These are phyloP conservation scores for Fusarium oxysporum DNA, from an alignment of 2,329 filamentous ascomycete species.

Conservation along the genomic window DNA sequence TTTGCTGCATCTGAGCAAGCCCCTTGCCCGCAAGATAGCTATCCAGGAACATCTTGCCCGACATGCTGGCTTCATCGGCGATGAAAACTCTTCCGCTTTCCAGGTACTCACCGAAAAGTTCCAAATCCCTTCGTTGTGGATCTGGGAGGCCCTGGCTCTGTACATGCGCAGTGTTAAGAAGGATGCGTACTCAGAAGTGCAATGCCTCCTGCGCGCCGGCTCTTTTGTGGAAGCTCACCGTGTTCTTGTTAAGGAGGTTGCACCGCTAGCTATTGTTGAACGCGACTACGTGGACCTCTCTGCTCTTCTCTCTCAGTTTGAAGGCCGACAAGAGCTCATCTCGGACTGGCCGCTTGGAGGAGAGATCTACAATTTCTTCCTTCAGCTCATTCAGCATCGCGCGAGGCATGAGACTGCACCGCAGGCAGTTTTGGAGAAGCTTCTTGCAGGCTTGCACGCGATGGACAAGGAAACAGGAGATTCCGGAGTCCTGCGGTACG, in stretches of 20 bases:
- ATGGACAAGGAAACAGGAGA: conserved; percentile 61
- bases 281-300: conserved; percentile 79
- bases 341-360: conserved; percentile 83
- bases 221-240: conserved; percentile 85
- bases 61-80: conserved; percentile 75
- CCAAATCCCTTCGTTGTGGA: conserved; percentile 79
- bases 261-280: conserved; percentile 83
- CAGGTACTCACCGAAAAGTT: conserved; percentile 71
- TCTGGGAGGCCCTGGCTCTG: conserved; percentile 88
- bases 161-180: conserved; percentile 80
- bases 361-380: conserved; percentile 77
- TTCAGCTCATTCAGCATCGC: conserved; percentile 61
- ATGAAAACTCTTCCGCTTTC: conserved; percentile 67
- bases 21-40: conserved; percentile 70
- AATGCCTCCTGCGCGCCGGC: conserved; percentile 81
- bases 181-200: conserved; percentile 77
- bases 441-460: conserved; percentile 67
- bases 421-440: conserved; percentile 63
- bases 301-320: conserved; percentile 78
- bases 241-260: conserved; percentile 83
- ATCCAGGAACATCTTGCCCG: conserved; percentile 80
- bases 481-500: conserved; percentile 65
- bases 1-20: conserved; percentile 77
- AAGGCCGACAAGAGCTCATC: conserved; percentile 70
- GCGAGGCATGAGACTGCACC: conserved; percentile 56